Evolutionary conservation across 345 rosid species (phyloP).

Genomic region (Rhodamnia argentea): DNA sequence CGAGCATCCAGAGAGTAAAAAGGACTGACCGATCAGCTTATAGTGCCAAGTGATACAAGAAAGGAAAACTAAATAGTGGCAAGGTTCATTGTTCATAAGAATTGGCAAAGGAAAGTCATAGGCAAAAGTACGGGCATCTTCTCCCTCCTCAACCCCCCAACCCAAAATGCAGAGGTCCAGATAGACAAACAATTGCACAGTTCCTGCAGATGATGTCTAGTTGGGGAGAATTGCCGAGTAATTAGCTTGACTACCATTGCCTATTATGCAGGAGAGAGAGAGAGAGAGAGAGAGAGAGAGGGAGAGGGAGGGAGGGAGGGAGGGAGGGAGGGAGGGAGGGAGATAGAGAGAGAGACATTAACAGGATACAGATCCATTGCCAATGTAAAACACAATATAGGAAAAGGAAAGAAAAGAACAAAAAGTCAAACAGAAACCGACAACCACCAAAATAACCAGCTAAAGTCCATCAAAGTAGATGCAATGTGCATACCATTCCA

Average conservation of each 20-base stretch:
- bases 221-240: neutral
- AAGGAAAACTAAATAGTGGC: neutral
- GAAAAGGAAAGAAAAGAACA: neutral
- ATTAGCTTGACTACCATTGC: neutral
- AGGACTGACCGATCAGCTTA: neutral
- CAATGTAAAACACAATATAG: neutral
- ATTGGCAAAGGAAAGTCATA: neutral
- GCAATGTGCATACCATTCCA: conserved; percentile 74
- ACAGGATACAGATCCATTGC: neutral
- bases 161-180: neutral
- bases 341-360: neutral
- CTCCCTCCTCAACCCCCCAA: neutral
- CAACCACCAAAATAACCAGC: neutral
- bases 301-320: neutral
- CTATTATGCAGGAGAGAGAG: neutral
- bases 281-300: too few relatives aligned
- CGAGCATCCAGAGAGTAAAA: neutral
- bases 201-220: neutral
- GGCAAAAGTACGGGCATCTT: neutral
- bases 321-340: neutral
- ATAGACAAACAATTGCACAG: neutral
- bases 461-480: neutral
- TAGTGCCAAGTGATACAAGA: neutral
- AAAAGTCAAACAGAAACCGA: neutral
- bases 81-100: neutral